Conservation (phyloP, 768 basidiomycete species). For the Xerocomus brunneocitrinus region DNA sequence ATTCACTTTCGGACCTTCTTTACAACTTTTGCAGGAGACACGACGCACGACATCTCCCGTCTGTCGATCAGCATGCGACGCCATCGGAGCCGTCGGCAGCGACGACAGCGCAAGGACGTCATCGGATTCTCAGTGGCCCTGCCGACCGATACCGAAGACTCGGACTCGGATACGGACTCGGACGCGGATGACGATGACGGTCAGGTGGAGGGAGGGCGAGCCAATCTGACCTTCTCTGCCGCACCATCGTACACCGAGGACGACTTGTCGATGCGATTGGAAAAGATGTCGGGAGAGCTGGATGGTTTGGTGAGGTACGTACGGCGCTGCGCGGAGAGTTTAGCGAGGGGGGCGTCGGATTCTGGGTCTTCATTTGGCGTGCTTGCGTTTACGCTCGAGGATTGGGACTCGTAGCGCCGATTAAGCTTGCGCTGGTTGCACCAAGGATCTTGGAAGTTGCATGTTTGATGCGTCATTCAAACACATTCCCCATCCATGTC, state of each 20-base stretch:
- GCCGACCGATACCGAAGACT: constrained; percentile 24
- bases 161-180: constrained; percentile 37
- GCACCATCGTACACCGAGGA: constrained; percentile 40
- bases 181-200: constrained; percentile 10
- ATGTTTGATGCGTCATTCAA: too few relatives aligned
- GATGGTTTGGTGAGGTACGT: constrained; percentile 70
- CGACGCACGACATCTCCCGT: constrained; percentile 51
- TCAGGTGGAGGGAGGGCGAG: constrained; percentile 17
- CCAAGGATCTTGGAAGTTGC: too few relatives aligned
- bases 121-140: constrained; percentile 54
- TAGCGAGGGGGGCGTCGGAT: constrained; percentile 58
- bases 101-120: constrained; percentile 50
- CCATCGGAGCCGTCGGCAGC: constrained; percentile 60
- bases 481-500: too few relatives aligned
- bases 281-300: constrained; percentile 63
- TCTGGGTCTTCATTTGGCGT: constrained; percentile 62
- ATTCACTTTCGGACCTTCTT: constrained; percentile 67
- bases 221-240: constrained; percentile 40
- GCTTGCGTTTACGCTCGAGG: constrained; percentile 71
- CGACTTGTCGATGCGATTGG: constrained; percentile 46
- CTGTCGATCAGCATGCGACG: constrained; percentile 49
- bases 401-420: constrained; percentile 53
- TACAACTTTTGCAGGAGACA: constrained; percentile 54
- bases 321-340: constrained; percentile 61
- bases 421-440: too few relatives aligned